Base-by-base conservation (phyloP, 805 yeast species). In the Barnettozyma populi region DNA sequence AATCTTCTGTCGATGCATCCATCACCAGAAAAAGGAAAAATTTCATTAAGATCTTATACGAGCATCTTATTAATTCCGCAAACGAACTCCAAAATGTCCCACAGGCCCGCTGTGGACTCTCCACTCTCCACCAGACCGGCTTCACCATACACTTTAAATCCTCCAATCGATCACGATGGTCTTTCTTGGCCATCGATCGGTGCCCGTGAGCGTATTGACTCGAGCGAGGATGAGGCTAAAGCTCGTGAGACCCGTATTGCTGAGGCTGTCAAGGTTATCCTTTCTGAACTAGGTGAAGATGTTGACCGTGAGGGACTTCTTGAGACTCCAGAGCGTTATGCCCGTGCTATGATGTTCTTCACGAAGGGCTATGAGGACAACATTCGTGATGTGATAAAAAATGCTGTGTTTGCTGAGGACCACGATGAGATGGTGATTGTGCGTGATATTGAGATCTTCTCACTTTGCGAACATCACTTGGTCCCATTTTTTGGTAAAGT, bases 341-440 rank as follows among this genome's bases (percentile, higher is more conserved):
- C 99, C 0, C 75, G 95, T 51, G 99, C 99, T 5, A 88, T 94
- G 95, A 74, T 94, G 40, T 92, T 74, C 61, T 89, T 94, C 73
- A 94, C 99, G 19, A 88, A 89, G 64, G 99, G 99, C 20, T 94
- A 94, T 63, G 96, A 92, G 67, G 96, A 90, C 57, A 90, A 90
- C 64, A 85, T 94, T 51, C 76, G 87, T 52, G 96, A 88, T 62
- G 96, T 90, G 24, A 86, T 94, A 61, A 92, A 94, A 59, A 76
- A 90, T 51, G 99, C 99, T 0, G 95, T 94, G 7, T 94, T 94
- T 59, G 97, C 94, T 65, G 98, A 94, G 65, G 96, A 94, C 64
- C 99, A 94, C 64, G 98, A 94, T 65, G 99, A 94, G 64, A 94
- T 94, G 98, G 98, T 94, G 42, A 90, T 94, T 54, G 99, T 94